These are phyloP conservation scores for Cytospora mali DNA, from an alignment of 2,329 filamentous ascomycete species.

Conservation along the genomic window DNA sequence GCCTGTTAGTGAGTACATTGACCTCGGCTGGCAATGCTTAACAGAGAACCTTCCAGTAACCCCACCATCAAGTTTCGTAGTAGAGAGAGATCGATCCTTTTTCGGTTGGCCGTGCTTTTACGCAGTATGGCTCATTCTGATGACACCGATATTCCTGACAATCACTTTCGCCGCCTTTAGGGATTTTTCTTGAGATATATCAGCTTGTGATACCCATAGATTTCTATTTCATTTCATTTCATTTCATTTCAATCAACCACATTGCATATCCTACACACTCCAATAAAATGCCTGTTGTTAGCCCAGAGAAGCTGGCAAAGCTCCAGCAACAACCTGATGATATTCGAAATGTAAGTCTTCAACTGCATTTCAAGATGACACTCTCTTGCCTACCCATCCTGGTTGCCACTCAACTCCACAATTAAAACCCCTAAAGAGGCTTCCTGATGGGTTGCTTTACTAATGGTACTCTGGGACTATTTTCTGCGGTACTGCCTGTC, in stretches of 20 bases:
- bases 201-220: slow-evolving; percentile 18
- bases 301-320: slow-evolving; percentile 83
- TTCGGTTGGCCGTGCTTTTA: neutral
- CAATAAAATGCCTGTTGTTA: slow-evolving; percentile 83
- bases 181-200: slow-evolving; percentile 1
- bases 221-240: neutral
- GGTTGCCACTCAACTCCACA: slow-evolving; percentile 26
- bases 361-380: neutral
- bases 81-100: neutral
- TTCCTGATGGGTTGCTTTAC: too few species aligned
- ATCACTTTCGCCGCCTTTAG: slow-evolving; percentile 23
- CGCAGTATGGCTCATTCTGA: slow-evolving; percentile 29
- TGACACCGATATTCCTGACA: slow-evolving; percentile 8
- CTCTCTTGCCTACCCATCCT: neutral
- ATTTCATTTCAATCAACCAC: neutral
- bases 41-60: neutral
- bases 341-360: slow-evolving; percentile 79
- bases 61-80: slow-evolving; percentile 7
- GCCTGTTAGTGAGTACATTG: neutral
- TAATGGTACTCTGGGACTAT: too few species aligned
- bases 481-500: too few species aligned
- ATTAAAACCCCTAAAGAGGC: too few species aligned
- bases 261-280: neutral
- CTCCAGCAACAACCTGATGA: slow-evolving; percentile 86
- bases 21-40: neutral